Conservation (phyloP, 441 rosid species). For the Viola pubescens region DNA sequence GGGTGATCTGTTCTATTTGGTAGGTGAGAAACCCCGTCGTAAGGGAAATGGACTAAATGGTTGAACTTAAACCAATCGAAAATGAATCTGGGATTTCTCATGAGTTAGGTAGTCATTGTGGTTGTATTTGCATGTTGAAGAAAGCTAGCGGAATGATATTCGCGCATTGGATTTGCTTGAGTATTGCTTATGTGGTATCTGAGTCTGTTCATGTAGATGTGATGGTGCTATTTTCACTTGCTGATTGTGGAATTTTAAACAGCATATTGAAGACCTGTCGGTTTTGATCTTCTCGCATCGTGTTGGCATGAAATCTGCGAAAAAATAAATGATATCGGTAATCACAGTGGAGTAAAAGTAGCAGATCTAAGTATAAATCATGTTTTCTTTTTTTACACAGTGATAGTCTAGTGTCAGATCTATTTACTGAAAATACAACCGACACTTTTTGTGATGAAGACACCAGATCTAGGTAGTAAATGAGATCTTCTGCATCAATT, state of each 20-base stretch:
- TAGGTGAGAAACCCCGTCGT: neutral
- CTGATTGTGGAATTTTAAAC: neutral
- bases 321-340: no score
- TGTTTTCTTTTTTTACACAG: slow-evolving; percentile 7
- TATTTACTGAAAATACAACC: slow-evolving; percentile 44
- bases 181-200: neutral
- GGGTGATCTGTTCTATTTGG: slow-evolving; percentile 1
- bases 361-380: slow-evolving; percentile 1
- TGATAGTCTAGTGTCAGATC: slow-evolving; percentile 50
- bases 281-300: no score
- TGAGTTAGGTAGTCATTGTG: neutral
- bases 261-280: neutral
- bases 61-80: neutral
- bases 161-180: neutral
- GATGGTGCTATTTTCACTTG: neutral
- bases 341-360: no score
- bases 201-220: neutral
- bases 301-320: no score
- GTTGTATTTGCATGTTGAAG: neutral
- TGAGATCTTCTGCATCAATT: neutral
- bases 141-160: neutral
- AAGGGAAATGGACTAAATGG: neutral
- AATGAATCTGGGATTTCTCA: neutral
- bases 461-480: slow-evolving; percentile 48
- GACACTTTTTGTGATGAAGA: slow-evolving; percentile 52